Evolutionary conservation across 2,329 filamentous ascomycete species (phyloP).

Genomic region (Golovinomyces cichoracearum): DNA sequence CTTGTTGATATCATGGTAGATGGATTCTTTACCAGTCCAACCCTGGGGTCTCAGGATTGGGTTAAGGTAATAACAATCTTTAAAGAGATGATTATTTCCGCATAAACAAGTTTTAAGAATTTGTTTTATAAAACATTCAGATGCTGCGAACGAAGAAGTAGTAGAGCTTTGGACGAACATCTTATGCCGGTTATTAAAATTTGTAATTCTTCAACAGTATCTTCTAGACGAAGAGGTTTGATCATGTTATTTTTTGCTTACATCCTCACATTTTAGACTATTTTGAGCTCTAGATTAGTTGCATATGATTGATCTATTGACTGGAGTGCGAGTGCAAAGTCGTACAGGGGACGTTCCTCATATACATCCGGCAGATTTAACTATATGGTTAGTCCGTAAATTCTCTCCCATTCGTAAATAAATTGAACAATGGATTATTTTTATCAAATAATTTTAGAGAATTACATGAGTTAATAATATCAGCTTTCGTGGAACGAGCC

Average conservation of each 20-base stretch:
- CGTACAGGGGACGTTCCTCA: background rate
- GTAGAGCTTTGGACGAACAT: background rate
- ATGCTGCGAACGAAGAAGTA: background rate
- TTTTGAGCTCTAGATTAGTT: conserved; percentile 1
- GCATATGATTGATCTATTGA: background rate
- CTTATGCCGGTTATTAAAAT: background rate
- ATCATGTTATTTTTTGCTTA: background rate
- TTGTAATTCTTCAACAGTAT: background rate
- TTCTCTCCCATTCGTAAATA: background rate
- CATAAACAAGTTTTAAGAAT: background rate
- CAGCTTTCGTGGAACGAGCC: background rate
- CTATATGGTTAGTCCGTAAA: background rate
- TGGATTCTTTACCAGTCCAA: background rate
- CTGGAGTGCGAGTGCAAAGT: background rate
- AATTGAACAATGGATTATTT: background rate
- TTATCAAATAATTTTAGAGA: background rate
- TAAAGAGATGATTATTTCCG: background rate
- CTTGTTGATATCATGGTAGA: background rate
- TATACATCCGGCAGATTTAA: background rate
- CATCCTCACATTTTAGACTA: background rate
- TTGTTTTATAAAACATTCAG: background rate
- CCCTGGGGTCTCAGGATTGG: background rate
- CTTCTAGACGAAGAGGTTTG: background rate
- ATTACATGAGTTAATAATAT: background rate
- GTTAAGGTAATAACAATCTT: background rate